phyloP scores from a whole-genome alignment of 495 filamentous ascomycete species.

The Chaetomium tenue region DNA sequence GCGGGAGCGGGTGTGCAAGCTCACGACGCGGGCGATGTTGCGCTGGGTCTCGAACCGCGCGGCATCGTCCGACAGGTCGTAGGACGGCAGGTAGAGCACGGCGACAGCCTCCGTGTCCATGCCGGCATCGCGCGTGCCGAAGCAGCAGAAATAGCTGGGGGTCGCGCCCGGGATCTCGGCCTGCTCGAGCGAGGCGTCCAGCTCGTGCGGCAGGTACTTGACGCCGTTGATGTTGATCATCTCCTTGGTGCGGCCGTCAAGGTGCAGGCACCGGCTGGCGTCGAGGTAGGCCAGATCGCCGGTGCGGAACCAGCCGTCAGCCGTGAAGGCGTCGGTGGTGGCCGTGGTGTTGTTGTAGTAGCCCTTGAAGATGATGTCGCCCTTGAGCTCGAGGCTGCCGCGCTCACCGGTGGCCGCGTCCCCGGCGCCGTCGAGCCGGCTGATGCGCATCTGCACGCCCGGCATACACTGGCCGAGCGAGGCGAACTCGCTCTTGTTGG shows the following conservation, averaged over 20 bases:
- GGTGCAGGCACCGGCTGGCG: conserved; percentile 49
- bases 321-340: conserved; percentile 55
- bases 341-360: conserved; percentile 60
- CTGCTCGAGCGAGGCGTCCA: conserved; percentile 47
- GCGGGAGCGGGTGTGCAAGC: conserved; percentile 12
- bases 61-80: conserved; percentile 3
- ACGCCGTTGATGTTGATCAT: conserved; percentile 58
- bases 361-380: conserved; percentile 54
- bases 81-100: conserved; percentile 14
- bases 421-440: conserved; percentile 26
- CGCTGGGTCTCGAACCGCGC: conserved; percentile 12
- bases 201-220: conserved; percentile 45
- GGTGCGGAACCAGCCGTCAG: conserved; percentile 67
- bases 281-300: conserved; percentile 58
- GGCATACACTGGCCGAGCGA: conserved; percentile 44
- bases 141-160: conserved; percentile 31
- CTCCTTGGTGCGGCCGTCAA: conserved; percentile 59
- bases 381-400: conserved; percentile 32
- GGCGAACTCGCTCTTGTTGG: conserved; percentile 23
- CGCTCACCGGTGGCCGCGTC: conserved; percentile 18
- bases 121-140: conserved; percentile 27
- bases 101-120: conserved; percentile 24
- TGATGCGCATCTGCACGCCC: conserved; percentile 46
- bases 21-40: conserved; percentile 8
- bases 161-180: conserved; percentile 21